A percentile compares a stretch with the other conserved stretches of the same genome.
Evolutionary conservation across 305 asterid genomes (phyloP).

Genomic region (Fraxinus paxiana): DNA sequence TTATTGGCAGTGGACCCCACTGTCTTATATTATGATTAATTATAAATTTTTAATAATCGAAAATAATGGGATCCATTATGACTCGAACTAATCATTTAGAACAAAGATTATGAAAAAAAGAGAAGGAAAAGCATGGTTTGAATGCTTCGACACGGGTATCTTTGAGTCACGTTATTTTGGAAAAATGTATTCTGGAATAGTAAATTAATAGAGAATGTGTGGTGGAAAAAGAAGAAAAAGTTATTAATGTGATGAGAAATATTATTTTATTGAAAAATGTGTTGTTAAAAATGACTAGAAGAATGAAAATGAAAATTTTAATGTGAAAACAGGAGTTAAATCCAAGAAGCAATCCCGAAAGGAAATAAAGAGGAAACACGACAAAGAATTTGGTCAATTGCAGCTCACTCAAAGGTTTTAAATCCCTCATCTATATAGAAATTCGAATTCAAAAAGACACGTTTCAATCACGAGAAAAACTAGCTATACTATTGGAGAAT

Average conservation of each 20-base stretch:
- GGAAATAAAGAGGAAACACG: not conserved
- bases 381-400: not conserved
- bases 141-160: not conserved
- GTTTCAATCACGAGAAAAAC: not conserved
- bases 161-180: no score
- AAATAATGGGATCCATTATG: not conserved
- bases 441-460: not conserved
- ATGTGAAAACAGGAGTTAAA: not conserved
- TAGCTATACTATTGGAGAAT: not conserved
- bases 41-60: not conserved
- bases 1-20: not conserved
- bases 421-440: not conserved
- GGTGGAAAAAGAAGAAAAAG: no score
- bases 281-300: no score
- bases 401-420: not conserved
- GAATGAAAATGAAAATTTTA: no score
- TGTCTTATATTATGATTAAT: not conserved
- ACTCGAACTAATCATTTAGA: not conserved
- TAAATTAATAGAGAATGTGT: no score
- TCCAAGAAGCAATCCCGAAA: not conserved
- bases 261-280: no score
- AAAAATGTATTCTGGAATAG: no score
- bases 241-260: no score
- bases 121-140: not conserved
- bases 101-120: not conserved